Percentiles rank a stretch among this genome's conserved stretches.
Conservation (phyloP, 2,329 filamentous ascomycete species). For the Tolypocladium ovalisporum region DNA sequence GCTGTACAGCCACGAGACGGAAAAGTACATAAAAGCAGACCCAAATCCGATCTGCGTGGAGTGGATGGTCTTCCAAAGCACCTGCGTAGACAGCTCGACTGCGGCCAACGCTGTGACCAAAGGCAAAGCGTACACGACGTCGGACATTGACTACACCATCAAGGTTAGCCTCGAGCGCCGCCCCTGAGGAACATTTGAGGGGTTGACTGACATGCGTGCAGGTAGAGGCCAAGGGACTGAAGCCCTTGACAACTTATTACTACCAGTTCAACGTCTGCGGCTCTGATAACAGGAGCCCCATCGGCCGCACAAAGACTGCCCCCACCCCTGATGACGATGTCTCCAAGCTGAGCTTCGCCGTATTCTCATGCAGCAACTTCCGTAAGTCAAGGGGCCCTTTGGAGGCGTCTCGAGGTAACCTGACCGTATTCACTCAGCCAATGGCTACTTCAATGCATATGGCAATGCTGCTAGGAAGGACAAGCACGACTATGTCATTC, state of each 20-base stretch:
- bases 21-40: conserved; percentile 30
- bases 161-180: conserved; percentile 34
- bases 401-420: not conserved
- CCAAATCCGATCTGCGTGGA: conserved; percentile 53
- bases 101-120: conserved; percentile 33
- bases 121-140: conserved; percentile 57
- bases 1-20: conserved; percentile 36
- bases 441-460: conserved; percentile 49
- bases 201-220: conserved; percentile 13
- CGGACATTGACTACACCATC: conserved; percentile 65
- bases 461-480: conserved; percentile 49
- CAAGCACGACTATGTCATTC: conserved; percentile 47
- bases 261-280: conserved; percentile 62
- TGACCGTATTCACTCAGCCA: conserved; percentile 5
- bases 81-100: conserved; percentile 22
- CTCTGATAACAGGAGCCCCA: conserved; percentile 47
- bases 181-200: not conserved
- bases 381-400: conserved; percentile 25
- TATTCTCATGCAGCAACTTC: conserved; percentile 64
- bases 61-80: conserved; percentile 46
- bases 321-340: conserved; percentile 46
- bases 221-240: conserved; percentile 53
- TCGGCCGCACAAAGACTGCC: conserved; percentile 62
- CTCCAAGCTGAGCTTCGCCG: conserved; percentile 47
- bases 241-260: conserved; percentile 54